These are phyloP conservation scores for Phytophthora pseudosyringae DNA, from an alignment of 352 stramenopile species.

Conservation along the genomic window DNA sequence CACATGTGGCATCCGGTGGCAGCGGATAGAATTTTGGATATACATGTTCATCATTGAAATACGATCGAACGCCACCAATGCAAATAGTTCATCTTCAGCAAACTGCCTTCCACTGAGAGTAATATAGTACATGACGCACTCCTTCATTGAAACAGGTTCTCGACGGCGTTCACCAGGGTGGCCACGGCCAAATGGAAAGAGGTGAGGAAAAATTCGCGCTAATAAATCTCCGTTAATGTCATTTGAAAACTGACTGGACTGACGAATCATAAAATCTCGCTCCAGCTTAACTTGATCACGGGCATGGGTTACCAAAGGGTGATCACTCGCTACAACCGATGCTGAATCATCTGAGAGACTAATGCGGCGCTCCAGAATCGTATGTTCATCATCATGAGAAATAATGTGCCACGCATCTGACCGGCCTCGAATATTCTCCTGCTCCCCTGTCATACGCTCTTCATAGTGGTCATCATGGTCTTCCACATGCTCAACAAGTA, in stretches of 20 bases:
- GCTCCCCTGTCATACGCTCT: no score
- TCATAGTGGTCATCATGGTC: no score
- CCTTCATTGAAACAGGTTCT: background rate
- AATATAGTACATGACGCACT: conserved; percentile 1
- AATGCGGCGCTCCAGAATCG: no score
- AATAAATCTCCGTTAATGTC: background rate
- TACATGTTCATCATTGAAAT: background rate
- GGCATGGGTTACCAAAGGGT: no score
- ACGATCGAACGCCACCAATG: background rate
- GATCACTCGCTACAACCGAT: no score
- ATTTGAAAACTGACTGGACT: background rate
- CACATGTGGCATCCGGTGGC: background rate
- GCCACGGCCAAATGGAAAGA: background rate
- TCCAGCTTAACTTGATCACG: background rate
- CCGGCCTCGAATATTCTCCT: no score
- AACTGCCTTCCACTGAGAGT: background rate
- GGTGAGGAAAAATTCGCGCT: background rate
- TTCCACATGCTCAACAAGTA: no score
- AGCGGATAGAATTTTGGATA: background rate
- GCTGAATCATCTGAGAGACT: no score
- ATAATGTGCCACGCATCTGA: no score
- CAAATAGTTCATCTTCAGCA: conserved; percentile 1
- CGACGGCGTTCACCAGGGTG: background rate
- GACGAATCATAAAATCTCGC: background rate
- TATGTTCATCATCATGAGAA: no score